Evolutionary conservation across 805 yeast genomes (phyloP).

Genomic region (Hanseniaspora occidentalis): DNA sequence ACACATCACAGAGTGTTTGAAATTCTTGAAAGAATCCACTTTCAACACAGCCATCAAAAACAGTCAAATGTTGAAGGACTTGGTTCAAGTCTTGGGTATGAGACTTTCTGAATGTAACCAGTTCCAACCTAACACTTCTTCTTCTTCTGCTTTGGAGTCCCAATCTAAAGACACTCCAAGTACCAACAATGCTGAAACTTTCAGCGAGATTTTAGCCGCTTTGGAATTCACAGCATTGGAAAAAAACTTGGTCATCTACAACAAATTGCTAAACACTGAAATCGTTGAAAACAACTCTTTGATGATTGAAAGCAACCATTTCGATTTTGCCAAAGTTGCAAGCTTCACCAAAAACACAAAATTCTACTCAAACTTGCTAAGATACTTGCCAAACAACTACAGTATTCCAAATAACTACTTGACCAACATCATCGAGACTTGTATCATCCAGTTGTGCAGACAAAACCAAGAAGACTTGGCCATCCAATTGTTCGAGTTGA

Average conservation of each 20-base stretch:
- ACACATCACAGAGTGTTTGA: background rate
- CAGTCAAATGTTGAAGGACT: background rate
- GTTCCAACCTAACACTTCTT: no score
- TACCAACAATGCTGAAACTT: no score
- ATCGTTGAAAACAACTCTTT: background rate
- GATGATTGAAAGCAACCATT: background rate
- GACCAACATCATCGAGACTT: background rate
- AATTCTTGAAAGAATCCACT: no score
- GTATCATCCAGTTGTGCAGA: background rate
- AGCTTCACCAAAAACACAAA: background rate
- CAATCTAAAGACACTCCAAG: no score
- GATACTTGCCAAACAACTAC: conserved; percentile 1
- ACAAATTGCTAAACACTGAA: background rate
- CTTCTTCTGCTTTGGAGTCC: no score
- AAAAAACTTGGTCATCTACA: background rate
- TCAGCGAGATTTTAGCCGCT: background rate
- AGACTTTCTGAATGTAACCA: background rate
- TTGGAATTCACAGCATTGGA: background rate
- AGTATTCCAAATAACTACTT: background rate
- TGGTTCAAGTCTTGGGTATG: background rate
- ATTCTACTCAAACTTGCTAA: background rate
- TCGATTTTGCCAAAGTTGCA: background rate
- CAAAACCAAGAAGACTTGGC: background rate
- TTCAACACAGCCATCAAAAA: background rate
- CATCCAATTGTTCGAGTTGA: background rate